Evolutionary conservation across 2,329 filamentous ascomycete species (phyloP).

Genomic region (Botryosphaeria dothidea): DNA sequence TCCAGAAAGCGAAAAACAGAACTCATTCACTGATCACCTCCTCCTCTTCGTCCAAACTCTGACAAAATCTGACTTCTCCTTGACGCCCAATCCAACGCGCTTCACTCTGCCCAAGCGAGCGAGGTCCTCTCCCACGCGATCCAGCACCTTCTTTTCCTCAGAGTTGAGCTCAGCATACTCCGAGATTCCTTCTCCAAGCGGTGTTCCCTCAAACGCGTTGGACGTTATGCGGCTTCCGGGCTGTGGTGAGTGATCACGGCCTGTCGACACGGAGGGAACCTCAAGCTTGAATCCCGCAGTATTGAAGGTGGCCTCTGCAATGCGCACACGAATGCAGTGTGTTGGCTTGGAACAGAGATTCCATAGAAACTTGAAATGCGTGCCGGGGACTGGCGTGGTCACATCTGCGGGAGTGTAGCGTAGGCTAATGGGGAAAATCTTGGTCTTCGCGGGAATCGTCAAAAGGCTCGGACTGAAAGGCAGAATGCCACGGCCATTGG

Average conservation of each 20-base stretch:
- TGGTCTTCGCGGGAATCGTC: conserved; percentile 63
- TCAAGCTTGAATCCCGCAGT: conserved; percentile 18
- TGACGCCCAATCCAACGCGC: conserved; percentile 78
- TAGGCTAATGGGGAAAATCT: conserved; percentile 88
- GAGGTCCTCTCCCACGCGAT: conserved; percentile 79
- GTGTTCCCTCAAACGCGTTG: neutral
- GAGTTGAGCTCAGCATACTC: conserved; percentile 36
- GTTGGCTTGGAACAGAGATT: conserved; percentile 80
- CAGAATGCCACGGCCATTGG: conserved; percentile 87
- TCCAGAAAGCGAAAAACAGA: neutral
- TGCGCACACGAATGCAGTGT: conserved; percentile 86
- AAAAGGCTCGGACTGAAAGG: conserved; percentile 79
- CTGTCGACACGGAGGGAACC: neutral
- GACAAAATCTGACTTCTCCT: conserved; percentile 82
- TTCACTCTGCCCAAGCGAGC: conserved; percentile 87
- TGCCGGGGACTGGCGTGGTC: conserved; percentile 82
- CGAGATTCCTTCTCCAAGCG: conserved; percentile 15
- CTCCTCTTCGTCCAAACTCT: conserved; percentile 62
- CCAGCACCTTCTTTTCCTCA: conserved; percentile 71
- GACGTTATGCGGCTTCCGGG: neutral
- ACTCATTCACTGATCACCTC: conserved; percentile 23
- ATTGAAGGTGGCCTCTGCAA: conserved; percentile 70
- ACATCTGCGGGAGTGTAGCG: conserved; percentile 87
- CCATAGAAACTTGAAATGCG: conserved; percentile 77
- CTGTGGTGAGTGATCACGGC: neutral